Percentiles rank a stretch among this genome's conserved stretches.
These are phyloP conservation scores for Zalaria sp. DNA, from an alignment of 2,329 filamentous ascomycete species.

Conservation along the genomic window DNA sequence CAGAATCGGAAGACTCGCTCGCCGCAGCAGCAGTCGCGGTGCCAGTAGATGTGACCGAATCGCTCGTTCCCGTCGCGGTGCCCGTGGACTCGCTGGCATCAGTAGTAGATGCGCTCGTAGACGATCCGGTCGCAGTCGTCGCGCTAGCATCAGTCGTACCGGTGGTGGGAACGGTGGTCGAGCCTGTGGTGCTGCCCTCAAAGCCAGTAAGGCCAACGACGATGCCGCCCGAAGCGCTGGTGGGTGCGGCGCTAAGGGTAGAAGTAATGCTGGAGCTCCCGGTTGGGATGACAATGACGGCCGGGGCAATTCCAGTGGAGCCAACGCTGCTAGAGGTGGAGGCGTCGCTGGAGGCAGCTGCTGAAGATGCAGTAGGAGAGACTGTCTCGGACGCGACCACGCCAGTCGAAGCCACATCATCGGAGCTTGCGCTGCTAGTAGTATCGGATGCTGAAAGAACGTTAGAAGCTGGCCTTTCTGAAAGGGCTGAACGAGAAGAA, in stretches of 20 bases:
- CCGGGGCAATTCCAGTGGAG: constrained; percentile 1
- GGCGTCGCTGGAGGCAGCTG: neutral
- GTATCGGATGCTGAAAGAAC: too few relatives aligned
- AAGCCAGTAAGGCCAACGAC: constrained; percentile 15
- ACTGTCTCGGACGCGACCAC: neutral
- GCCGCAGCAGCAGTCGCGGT: too few relatives aligned
- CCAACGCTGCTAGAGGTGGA: neutral
- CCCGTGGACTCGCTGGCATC: too few relatives aligned
- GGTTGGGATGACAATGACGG: constrained; percentile 1
- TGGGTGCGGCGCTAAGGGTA: neutral
- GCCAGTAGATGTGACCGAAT: too few relatives aligned
- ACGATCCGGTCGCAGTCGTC: neutral
- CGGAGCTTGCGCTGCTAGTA: neutral
- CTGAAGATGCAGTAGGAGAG: constrained; percentile 2
- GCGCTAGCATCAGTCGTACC: neutral
- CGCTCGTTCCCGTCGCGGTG: too few relatives aligned
- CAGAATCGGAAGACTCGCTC: too few relatives aligned
- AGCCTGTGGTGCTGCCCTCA: neutral
- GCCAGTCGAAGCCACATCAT: constrained; percentile 2
- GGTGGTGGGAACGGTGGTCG: neutral
- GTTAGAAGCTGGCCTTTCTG: too few relatives aligned
- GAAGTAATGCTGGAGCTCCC: constrained; percentile 1
- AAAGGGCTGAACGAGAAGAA: too few relatives aligned
- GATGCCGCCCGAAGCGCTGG: constrained; percentile 11
- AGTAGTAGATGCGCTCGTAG: too few relatives aligned